A percentile compares a stretch with the other conserved stretches of the same genome.
These are phyloP conservation scores for Nakazawaea molendinolei DNA, from an alignment of 805 yeast species.

Conservation along the genomic window DNA sequence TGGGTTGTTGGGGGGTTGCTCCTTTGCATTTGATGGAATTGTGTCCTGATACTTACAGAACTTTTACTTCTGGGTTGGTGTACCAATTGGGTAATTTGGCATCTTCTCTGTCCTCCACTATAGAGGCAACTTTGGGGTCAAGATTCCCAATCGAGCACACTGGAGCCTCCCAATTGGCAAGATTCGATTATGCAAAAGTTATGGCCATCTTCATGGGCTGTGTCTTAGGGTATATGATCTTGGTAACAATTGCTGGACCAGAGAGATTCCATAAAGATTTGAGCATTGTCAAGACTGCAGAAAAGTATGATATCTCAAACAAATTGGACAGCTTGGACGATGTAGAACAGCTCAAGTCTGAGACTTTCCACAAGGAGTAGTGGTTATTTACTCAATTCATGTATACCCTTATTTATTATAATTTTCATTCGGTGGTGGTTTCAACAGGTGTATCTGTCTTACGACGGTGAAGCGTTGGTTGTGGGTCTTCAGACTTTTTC, in stretches of 20 bases:
- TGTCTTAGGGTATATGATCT: constrained; percentile 45
- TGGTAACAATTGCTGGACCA: constrained; percentile 50
- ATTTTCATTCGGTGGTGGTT: no score
- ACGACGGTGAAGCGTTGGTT: no score
- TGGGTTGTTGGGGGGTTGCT: constrained; percentile 71
- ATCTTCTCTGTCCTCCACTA: constrained; percentile 64
- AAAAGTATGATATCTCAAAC: not conserved
- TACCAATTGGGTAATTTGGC: constrained; percentile 73
- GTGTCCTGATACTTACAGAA: constrained; percentile 56
- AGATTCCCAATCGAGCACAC: constrained; percentile 44
- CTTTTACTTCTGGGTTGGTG: constrained; percentile 54
- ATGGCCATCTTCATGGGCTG: constrained; percentile 67
- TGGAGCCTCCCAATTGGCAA: constrained; percentile 20
- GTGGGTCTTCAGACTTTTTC: constrained; percentile 1
- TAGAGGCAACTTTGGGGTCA: constrained; percentile 57
- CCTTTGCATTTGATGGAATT: constrained; percentile 63
- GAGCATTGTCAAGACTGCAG: constrained; percentile 4
- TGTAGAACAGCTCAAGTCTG: not conserved
- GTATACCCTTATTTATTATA: no score
- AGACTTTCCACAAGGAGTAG: not conserved
- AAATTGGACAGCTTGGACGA: not conserved
- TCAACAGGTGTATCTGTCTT: no score
- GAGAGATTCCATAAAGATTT: constrained; percentile 12
- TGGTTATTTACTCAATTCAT: not conserved
- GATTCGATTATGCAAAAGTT: constrained; percentile 58